Evolutionary conservation across 164 flowering plant species (phyloP), one percentile per base, ranked within the genome.

Genomic region (Cinnamomum chago): DNA sequence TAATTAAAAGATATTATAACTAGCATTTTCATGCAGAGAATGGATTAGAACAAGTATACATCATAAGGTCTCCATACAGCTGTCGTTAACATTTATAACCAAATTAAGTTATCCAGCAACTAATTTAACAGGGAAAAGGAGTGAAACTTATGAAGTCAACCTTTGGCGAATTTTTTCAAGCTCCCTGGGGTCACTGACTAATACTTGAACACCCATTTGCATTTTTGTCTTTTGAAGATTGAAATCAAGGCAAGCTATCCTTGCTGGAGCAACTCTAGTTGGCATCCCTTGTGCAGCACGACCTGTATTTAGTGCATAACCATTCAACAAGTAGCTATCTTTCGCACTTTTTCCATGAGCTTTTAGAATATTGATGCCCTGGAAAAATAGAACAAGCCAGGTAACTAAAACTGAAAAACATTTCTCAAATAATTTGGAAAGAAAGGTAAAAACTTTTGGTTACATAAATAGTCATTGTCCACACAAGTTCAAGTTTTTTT

Each of bases 271-370:
- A 82, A 94, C 95, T 82, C 89, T 87, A 72, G 82, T 62, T 1
- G 97, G 95, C 99, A 96, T 96, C 72, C 99, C 99, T 84, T 96
- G 97, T 58, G 98, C 97, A 75, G 99, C 97, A 69, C 99, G 97
- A n/a, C 99, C 99, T 25, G 95, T 90, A 73, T 96, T 92, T 64
- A 96, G 87, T 73, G 99, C 99, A 89, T 96, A 96, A 13, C 99
- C 99, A 81, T 89, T 96, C 79, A 96, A 80, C 76, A 96, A 77
- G 75, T 90, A 94, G 80, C 98, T 96, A 20, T 94, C 99, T 75
- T 79, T 94, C 3, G 98, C 97, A 83, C 98, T 96, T 83, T 91
- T 87, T 9, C 98, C 99, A 87, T 96, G 99, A 74, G 99, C 99
- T 86, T 96, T 96, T 75, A 96, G 80, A 72, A 96, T 86, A 79